phyloP scores from a whole-genome alignment of 2,329 filamentous ascomycete species.

The Fusarium caatingaense region DNA sequence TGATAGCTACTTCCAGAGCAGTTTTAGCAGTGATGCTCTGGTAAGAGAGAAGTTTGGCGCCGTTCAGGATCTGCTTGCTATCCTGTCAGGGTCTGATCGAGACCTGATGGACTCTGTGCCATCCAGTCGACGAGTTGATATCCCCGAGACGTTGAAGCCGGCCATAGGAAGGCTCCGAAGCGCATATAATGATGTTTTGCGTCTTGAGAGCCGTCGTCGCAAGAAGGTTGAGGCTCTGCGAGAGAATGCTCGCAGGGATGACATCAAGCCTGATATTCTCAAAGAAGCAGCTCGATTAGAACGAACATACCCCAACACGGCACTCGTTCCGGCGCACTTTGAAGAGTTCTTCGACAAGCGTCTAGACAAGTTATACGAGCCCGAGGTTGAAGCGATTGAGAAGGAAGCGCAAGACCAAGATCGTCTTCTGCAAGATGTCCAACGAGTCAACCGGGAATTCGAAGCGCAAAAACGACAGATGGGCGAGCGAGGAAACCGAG shows the following conservation, averaged over 20 bases:
- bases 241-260: slow-evolving; percentile 84
- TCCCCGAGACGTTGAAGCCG: slow-evolving; percentile 83
- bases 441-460: slow-evolving; percentile 83
- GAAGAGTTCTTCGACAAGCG: slow-evolving; percentile 89
- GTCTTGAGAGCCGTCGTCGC: slow-evolving; percentile 82
- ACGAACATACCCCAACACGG: slow-evolving; percentile 84
- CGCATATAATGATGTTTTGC: slow-evolving; percentile 84
- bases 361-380: slow-evolving; percentile 79
- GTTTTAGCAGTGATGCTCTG: slow-evolving; percentile 64
- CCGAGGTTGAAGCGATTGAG: slow-evolving; percentile 76
- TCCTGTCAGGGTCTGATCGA: slow-evolving; percentile 83
- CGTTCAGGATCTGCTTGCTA: slow-evolving; percentile 77
- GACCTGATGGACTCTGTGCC: slow-evolving; percentile 90
- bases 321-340: slow-evolving; percentile 89
- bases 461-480: slow-evolving; percentile 75
- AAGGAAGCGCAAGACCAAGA: slow-evolving; percentile 83
- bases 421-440: slow-evolving; percentile 73
- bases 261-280: slow-evolving; percentile 87
- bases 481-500: slow-evolving; percentile 70
- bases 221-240: slow-evolving; percentile 83
- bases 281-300: slow-evolving; percentile 87
- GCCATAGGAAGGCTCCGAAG: slow-evolving; percentile 82
- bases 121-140: slow-evolving; percentile 80
- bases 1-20: slow-evolving; percentile 82
- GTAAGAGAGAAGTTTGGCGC: slow-evolving; percentile 83